Evolutionary conservation across 192 early-diverging fungal genomes (phyloP), one percentile per base, ranked within the genome.

Genomic region (Umbelopsis ramanniana): DNA sequence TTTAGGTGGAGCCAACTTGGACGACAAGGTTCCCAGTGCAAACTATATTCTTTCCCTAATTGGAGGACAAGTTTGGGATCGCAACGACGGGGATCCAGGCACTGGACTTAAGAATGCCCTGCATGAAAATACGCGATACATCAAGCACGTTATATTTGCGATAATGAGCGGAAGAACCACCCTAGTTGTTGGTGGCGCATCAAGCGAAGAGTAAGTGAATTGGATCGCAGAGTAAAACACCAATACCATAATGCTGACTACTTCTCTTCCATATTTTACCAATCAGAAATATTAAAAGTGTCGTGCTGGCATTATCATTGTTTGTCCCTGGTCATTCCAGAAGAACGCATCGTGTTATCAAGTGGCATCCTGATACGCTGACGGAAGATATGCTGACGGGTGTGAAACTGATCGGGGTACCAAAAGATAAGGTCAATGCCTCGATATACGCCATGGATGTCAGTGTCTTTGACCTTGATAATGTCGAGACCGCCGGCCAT

Each of bases 111-210:
- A 37, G 33, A 37, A 10, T 17, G 57, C 67, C 14, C 22, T 79
- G 9, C 22, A 70, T 19, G 67, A 60, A 46, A 45, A 76, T 48
- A 47, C 48, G 6, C 48, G 52, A 67, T 80, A 70, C 50, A 76
- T 71, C 17, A 74, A 60, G 35, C 72, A 80, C 70, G 72, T 80
- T 15, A 67, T 80, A 12, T 80, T 74, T 55, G 74, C 79, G 15
- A 45, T 80, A 0, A 43, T 80, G 43, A 80, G 72, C 22, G 79
- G 79, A 22, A 66, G 79, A 43, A 52, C 74, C 4, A 68, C 73
- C 5, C 17, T 80, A 1, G 68, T 80, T 2, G 70, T 76, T 19
- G 79, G 79, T 19, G 66, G 60, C n/a, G 21, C 17, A 0, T 21
- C 69, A 29, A 60, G 52, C 24, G 66, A 72, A 71, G 50, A 54